Base-by-base conservation (phyloP, 164 flowering plant genomes). In the Euptelea pleiosperma region DNA sequence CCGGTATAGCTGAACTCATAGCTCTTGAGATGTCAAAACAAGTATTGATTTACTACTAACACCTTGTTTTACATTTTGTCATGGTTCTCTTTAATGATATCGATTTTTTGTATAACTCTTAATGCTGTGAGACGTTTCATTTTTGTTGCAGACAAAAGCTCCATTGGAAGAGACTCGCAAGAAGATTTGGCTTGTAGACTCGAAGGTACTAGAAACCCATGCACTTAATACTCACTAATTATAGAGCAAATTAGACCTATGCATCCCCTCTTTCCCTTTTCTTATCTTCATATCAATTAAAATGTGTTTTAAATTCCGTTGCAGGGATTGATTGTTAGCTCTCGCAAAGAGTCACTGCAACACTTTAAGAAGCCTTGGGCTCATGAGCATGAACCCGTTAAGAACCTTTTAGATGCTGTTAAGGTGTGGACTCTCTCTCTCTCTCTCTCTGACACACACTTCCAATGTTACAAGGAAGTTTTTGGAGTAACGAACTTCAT, bases 291-390 rank as follows among this genome's bases (percentile, higher is more conserved):
- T 18, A 26, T 45, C 15, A 40, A 51, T 16, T 30, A 29, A 12
- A 11, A 47, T 49, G 6, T 16, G 3, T 15, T 29, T 45, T 46
- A 30, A 54, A 45, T 40, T 35, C 7, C 65, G 25, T 69, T 66
- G 41, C 73, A 92, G 98, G 98, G 98, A 19, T 70, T 90, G 70
- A 93, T 93, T 63, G 97, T 93, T 39, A 77, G 77, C 52, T 83
- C 92, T 2, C 82, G 97, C 12, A 65, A 59, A 70, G 95, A 84
- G 36, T 80, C 96, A 11, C 90, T 93, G 35, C 96, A 87, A 69
- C 92, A 90, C 75, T 93, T 93, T 73, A 93, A 93, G 81, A 77
- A 79, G 75, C 96, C 96, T 6, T 93, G 98, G 98, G 97, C 97
- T 52, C 98, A 93, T 73, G 97, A 90, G 8, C 98, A 86, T 61